Evolutionary conservation across 129 eudicot species (phyloP).

Genomic region (Helichrysum umbraculigerum): DNA sequence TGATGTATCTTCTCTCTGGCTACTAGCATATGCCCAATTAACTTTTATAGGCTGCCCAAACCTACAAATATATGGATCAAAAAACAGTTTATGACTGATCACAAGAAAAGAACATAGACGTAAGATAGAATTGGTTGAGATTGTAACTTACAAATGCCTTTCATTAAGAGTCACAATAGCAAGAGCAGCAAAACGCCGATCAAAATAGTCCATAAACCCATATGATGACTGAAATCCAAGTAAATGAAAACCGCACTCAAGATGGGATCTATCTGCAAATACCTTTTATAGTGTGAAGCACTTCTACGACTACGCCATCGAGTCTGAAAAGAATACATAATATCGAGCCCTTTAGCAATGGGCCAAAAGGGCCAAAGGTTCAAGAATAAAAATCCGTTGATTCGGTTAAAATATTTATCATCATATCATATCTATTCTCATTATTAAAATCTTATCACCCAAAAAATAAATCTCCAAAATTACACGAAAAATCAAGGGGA

Average conservation of each 20-base stretch:
- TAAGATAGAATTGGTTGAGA: not conserved
- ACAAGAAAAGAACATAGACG: not conserved
- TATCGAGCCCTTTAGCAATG: too few relatives aligned
- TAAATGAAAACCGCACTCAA: slow-evolving; percentile 42
- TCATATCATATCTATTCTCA: too few relatives aligned
- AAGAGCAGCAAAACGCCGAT: slow-evolving; percentile 93
- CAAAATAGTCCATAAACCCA: slow-evolving; percentile 97
- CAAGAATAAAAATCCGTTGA: too few relatives aligned
- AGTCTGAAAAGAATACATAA: too few relatives aligned
- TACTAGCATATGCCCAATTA: slow-evolving; percentile 87
- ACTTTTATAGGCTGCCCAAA: slow-evolving; percentile 71
- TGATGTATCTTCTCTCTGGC: slow-evolving; percentile 93
- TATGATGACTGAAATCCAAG: slow-evolving; percentile 72
- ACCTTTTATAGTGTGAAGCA: not conserved
- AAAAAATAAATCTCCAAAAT: too few relatives aligned
- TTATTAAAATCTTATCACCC: too few relatives aligned
- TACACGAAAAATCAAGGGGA: too few relatives aligned
- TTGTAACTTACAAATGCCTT: slow-evolving; percentile 71
- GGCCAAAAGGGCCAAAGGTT: too few relatives aligned
- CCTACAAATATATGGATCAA: slow-evolving; percentile 39
- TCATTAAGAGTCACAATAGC: slow-evolving; percentile 95
- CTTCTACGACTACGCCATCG: too few relatives aligned
- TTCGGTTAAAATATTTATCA: too few relatives aligned
- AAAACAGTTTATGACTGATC: slow-evolving; percentile 12
- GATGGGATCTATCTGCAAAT: slow-evolving; percentile 71